Conservation (phyloP, 495 filamentous ascomycete species). For the Neurospora sp. region DNA sequence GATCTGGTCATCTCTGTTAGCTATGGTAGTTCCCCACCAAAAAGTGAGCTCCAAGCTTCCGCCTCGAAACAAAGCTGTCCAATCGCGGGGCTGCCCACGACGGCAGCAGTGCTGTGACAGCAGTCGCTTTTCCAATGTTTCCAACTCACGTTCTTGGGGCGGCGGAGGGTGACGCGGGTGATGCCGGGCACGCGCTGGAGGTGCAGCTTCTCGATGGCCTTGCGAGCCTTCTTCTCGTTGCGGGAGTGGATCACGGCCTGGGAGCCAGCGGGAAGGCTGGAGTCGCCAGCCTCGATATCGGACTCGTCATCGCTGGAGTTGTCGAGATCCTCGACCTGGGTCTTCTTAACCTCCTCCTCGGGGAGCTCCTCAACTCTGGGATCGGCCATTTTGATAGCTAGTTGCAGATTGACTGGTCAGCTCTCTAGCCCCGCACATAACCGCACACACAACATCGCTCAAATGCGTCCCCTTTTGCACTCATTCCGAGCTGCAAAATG, state of each 20-base stretch:
- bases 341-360: constrained; percentile 76
- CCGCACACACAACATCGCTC: neutral
- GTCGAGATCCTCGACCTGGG: constrained; percentile 68
- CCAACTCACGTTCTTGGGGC: constrained; percentile 90
- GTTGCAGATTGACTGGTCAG: constrained; percentile 14
- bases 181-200: constrained; percentile 94
- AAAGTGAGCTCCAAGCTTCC: constrained; percentile 1
- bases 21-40: neutral
- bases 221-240: constrained; percentile 99
- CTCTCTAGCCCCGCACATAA: constrained; percentile 14
- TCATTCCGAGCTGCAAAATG: constrained; percentile 1
- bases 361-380: constrained; percentile 95
- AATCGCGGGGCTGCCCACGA: neutral
- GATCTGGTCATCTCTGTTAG: constrained; percentile 51
- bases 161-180: constrained; percentile 91
- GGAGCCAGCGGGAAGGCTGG: constrained; percentile 73
- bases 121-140: neutral
- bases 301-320: constrained; percentile 64
- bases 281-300: constrained; percentile 57
- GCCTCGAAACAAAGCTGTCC: neutral
- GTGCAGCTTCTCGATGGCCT: constrained; percentile 96
- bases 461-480: constrained; percentile 1
- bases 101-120: neutral
- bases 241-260: constrained; percentile 87
- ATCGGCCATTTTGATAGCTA: constrained; percentile 66